These are phyloP conservation scores for Microbotryum scabiosae DNA, from an alignment of 1,284 basidiomycete genomes.

Conservation along the genomic window DNA sequence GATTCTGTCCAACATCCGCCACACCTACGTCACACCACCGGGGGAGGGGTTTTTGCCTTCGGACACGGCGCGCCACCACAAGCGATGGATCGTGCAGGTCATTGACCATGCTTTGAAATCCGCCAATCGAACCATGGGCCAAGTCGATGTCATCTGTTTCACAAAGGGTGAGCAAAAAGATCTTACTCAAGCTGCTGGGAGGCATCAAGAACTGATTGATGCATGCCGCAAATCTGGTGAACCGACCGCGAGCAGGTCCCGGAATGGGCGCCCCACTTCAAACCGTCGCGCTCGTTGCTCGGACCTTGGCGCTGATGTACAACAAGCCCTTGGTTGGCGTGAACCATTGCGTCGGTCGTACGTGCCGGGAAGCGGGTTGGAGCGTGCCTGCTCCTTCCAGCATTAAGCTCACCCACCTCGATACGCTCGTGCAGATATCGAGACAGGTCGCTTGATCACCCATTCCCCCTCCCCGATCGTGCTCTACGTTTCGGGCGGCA, in stretches of 20 bases:
- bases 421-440: conserved; percentile 62
- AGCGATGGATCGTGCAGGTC: conserved; percentile 80
- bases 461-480: conserved; percentile 92
- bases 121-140: conserved; percentile 60
- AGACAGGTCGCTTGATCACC: conserved; percentile 96
- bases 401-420: conserved; percentile 2
- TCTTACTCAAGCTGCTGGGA: too few relatives aligned
- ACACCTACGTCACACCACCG: conserved; percentile 96
- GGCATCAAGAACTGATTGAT: background rate
- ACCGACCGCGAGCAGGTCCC: conserved; percentile 54
- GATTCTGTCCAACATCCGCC: conserved; percentile 56
- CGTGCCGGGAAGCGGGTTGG: conserved; percentile 39
- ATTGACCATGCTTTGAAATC: conserved; percentile 70
- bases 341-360: conserved; percentile 97
- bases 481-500: conserved; percentile 96
- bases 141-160: conserved; percentile 90
- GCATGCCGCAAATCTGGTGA: background rate
- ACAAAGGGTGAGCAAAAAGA: conserved; percentile 66
- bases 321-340: conserved; percentile 90
- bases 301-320: conserved; percentile 80
- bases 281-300: conserved; percentile 89
- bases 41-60: conserved; percentile 94
- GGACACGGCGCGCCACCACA: conserved; percentile 92
- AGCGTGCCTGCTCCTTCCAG: conserved; percentile 2
- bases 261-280: conserved; percentile 98